Conservation (phyloP, 768 basidiomycete genomes). For the Suillus subluteus region DNA sequence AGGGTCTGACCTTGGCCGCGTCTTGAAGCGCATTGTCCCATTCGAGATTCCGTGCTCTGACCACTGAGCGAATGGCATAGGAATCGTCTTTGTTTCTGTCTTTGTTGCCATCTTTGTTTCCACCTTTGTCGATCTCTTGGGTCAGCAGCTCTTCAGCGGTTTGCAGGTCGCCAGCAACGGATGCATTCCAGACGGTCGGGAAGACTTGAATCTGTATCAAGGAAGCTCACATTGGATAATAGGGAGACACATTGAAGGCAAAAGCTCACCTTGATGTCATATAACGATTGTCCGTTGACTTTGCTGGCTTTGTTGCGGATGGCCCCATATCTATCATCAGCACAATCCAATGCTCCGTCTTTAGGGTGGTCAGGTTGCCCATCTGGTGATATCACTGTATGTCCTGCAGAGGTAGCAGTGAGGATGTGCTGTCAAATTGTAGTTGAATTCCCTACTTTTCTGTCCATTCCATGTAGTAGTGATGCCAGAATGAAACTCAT, state of each 20-base stretch:
- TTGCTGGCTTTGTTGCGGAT: neutral
- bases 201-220: neutral
- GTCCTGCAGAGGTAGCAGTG: no score
- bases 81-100: neutral
- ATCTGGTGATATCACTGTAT: no score
- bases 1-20: neutral
- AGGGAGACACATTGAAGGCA: neutral
- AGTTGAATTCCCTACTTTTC: no score
- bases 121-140: neutral
- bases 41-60: neutral
- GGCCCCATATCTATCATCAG: neutral
- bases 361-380: neutral
- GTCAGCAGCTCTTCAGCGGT: neutral
- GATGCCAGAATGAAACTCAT: no score
- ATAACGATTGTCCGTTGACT: neutral
- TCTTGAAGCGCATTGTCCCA: slow-evolving; percentile 1
- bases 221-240: neutral
- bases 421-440: no score
- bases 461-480: no score
- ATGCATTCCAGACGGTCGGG: neutral
- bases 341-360: neutral
- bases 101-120: neutral
- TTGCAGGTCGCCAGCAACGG: neutral
- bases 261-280: neutral
- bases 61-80: neutral